A percentile compares a stretch with the other conserved stretches of the same genome.
Evolutionary conservation across 495 filamentous ascomycete genomes (phyloP).

Genomic region (Penicillium odoratum): DNA sequence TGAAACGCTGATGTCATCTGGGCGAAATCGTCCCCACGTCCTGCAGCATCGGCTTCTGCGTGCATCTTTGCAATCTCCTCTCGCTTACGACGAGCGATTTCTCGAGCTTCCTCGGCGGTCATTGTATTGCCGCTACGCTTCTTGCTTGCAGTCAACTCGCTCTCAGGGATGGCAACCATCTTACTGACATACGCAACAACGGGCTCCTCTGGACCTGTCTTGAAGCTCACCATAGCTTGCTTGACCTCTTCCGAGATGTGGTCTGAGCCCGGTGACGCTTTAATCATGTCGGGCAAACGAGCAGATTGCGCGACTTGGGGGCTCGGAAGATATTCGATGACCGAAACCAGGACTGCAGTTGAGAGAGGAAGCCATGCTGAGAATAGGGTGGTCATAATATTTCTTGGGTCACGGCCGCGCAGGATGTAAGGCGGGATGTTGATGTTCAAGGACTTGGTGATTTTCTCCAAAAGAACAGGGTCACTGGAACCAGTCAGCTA

Average conservation of each 20-base stretch:
- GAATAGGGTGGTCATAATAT: constrained; percentile 84
- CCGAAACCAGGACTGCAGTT: constrained; percentile 87
- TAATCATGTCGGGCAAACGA: constrained; percentile 74
- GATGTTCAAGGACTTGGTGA: constrained; percentile 86
- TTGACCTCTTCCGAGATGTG: constrained; percentile 66
- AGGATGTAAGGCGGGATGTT: constrained; percentile 80
- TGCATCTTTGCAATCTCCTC: constrained; percentile 80
- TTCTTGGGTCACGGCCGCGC: constrained; percentile 78
- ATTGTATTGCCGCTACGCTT: constrained; percentile 65
- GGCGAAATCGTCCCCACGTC: constrained; percentile 39
- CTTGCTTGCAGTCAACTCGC: constrained; percentile 80
- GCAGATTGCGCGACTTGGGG: constrained; percentile 81
- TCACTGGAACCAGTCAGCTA: constrained; percentile 57
- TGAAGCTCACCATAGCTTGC: constrained; percentile 79
- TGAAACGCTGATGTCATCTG: constrained; percentile 57
- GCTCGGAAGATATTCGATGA: constrained; percentile 89
- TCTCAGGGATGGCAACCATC: constrained; percentile 93
- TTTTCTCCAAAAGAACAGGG: constrained; percentile 81
- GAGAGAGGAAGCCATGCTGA: constrained; percentile 90
- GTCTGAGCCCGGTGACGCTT: constrained; percentile 74
- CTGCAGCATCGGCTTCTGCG: constrained; percentile 50
- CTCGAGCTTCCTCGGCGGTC: constrained; percentile 84
- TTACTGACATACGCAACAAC: constrained; percentile 97
- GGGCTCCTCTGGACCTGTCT: constrained; percentile 64
- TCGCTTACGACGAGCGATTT: constrained; percentile 82